Conservation (phyloP, 1,284 basidiomycete genomes). For the Xerocomus nothofagi region DNA sequence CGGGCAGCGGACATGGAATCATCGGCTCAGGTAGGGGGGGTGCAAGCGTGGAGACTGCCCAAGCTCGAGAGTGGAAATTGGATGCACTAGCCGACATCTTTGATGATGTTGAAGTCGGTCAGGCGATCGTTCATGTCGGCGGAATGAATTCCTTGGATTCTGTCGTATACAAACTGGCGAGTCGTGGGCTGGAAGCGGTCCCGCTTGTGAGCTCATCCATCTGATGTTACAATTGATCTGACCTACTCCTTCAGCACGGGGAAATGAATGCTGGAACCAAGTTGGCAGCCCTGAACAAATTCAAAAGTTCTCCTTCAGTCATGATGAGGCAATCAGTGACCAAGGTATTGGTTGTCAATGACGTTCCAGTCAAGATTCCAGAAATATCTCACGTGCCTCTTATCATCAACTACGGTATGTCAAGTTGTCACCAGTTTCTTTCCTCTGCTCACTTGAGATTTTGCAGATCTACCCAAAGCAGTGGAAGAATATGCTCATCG, state of each 20-base stretch:
- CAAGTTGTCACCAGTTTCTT: not conserved
- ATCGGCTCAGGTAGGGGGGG: conserved; percentile 85
- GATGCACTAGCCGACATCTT: conserved; percentile 93
- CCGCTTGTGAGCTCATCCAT: conserved; percentile 27
- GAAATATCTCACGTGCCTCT: conserved; percentile 90
- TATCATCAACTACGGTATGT: conserved; percentile 86
- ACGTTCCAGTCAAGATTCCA: conserved; percentile 85
- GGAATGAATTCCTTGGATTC: conserved; percentile 82
- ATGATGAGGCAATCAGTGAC: conserved; percentile 61
- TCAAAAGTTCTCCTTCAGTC: conserved; percentile 57
- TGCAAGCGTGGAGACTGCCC: conserved; percentile 78
- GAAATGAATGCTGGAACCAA: conserved; percentile 85
- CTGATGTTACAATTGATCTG: conserved; percentile 1
- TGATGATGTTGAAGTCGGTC: conserved; percentile 83
- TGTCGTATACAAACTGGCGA: conserved; percentile 87
- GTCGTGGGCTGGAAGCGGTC: conserved; percentile 81
- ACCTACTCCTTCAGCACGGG: conserved; percentile 55
- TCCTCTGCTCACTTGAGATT: conserved; percentile 10
- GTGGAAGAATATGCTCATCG: conserved; percentile 96
- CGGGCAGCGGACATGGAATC: conserved; percentile 76
- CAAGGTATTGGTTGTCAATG: conserved; percentile 87
- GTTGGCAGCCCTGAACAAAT: conserved; percentile 78
- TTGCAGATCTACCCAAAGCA: conserved; percentile 84
- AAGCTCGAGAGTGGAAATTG: conserved; percentile 96
- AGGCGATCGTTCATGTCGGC: conserved; percentile 89